Base-by-base conservation (phyloP, 2,329 filamentous ascomycete genomes). In the Mariannaea sp. region DNA sequence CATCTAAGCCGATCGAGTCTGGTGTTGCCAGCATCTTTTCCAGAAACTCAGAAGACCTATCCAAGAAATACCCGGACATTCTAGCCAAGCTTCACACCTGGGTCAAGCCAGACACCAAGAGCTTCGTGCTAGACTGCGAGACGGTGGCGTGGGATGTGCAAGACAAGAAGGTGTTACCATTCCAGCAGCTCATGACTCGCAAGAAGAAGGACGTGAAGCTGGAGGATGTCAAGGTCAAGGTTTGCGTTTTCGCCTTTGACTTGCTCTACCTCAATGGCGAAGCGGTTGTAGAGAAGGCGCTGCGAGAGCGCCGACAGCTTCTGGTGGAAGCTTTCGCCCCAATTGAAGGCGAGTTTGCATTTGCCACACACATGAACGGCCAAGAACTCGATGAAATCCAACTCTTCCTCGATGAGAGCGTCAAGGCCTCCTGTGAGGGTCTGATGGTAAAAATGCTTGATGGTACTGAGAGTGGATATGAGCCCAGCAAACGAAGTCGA, bases 371-470 rank as follows among this genome's bases (percentile, higher is more conserved):
- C 64, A 94, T 92, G 77, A 81, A 99, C 68, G 90, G 90, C 9
- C 89, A 87, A 65, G 90, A 97, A 62, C 80, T 99, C 3, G 93
- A 97, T 47, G 90, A 96, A 67, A 99, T 99, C 49, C 93, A 97
- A 68, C 81, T 80, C 1, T 89, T 99, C 65, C 80, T 99, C 2
- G 94, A 99, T 67, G 93, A 97, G 54, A 94, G 90, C 65, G 89
- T 99, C 59, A 96, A 96, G 72, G 90, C 92, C 2, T 95, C 91
- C 0, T 99, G 94, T 68, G 94, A 99, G 77, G 94, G 94, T 9
- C 79, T 99, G 47, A 99, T 99, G 94, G 94, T 99, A 12, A 99
- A 99, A 78, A 99, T 99, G 94, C 76, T 99, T 54, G 93, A 97
- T 70, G 94, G 93, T 1, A 78, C 83, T 6, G 93, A 97, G 73